Percentiles rank a stretch among this genome's conserved stretches.
Conservation (phyloP, 2,329 filamentous ascomycete species). For the Aspergillus niger region DNA sequence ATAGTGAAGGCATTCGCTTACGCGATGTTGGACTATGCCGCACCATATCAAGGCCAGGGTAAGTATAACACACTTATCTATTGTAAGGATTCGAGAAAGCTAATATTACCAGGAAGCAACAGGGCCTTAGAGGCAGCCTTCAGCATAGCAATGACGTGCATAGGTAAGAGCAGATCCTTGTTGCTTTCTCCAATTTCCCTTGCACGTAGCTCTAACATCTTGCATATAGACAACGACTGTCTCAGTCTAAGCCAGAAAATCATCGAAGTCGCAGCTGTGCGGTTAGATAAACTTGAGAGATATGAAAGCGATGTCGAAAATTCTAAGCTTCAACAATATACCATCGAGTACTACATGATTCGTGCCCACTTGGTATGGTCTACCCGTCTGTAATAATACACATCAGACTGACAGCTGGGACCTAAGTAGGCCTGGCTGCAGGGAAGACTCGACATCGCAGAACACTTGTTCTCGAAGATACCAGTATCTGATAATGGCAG, state of each 20-base stretch:
- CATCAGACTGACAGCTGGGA: constrained; percentile 6
- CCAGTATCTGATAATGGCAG: constrained; percentile 40
- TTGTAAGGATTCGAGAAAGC: no score
- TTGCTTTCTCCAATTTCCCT: neutral
- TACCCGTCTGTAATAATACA: constrained; percentile 3
- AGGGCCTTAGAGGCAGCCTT: constrained; percentile 69
- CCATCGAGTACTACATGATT: constrained; percentile 65
- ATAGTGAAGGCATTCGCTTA: constrained; percentile 64
- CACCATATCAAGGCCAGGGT: constrained; percentile 19
- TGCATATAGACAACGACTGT: constrained; percentile 52
- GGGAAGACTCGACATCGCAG: constrained; percentile 71
- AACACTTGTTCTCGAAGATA: constrained; percentile 71
- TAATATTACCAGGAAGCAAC: constrained; percentile 42
- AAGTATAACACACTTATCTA: neutral
- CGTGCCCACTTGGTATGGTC: constrained; percentile 65
- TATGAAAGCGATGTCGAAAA: constrained; percentile 14
- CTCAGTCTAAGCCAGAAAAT: constrained; percentile 61
- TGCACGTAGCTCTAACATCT: no score
- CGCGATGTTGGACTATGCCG: constrained; percentile 63
- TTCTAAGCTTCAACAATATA: constrained; percentile 19
- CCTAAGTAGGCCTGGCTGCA: constrained; percentile 72
- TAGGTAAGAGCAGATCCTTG: constrained; percentile 51
- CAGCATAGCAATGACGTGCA: constrained; percentile 64
- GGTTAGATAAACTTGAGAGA: constrained; percentile 43
- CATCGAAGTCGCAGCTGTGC: constrained; percentile 65